These are phyloP conservation scores for Candida fluviatilis DNA, from an alignment of 805 yeast genomes.

Conservation along the genomic window DNA sequence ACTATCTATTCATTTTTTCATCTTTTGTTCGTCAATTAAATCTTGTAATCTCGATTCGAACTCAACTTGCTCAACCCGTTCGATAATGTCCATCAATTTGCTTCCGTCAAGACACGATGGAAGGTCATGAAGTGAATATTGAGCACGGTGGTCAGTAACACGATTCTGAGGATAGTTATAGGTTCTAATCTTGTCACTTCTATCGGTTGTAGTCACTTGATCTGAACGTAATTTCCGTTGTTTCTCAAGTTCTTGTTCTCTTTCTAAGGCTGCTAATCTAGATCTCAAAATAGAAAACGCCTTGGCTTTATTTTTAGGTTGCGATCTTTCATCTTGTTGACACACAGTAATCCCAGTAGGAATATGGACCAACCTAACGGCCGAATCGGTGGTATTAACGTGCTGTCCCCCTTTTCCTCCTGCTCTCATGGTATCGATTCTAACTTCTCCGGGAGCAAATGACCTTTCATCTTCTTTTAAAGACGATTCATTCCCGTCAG, in stretches of 20 bases:
- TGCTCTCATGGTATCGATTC: slow-evolving; percentile 96
- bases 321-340: slow-evolving; percentile 94
- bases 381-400: slow-evolving; percentile 95
- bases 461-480: slow-evolving; percentile 54
- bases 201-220: slow-evolving; percentile 84
- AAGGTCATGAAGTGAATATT: slow-evolving; percentile 71
- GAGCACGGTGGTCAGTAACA: slow-evolving; percentile 91
- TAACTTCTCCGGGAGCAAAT: slow-evolving; percentile 81
- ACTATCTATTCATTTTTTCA: no score
- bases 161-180: slow-evolving; percentile 92
- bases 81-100: slow-evolving; percentile 31
- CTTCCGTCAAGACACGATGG: slow-evolving; percentile 37
- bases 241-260: slow-evolving; percentile 56
- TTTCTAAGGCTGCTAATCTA: slow-evolving; percentile 76
- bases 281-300: slow-evolving; percentile 83
- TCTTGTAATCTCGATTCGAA: slow-evolving; percentile 31
- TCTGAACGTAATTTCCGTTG: slow-evolving; percentile 68
- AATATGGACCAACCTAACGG: slow-evolving; percentile 86
- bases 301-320: slow-evolving; percentile 88
- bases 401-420: slow-evolving; percentile 98
- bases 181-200: slow-evolving; percentile 91
- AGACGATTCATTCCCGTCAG: slow-evolving; percentile 48
- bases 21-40: slow-evolving; percentile 11
- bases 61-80: slow-evolving; percentile 33
- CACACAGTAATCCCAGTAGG: slow-evolving; percentile 87